Evolutionary conservation across 306 rosid genomes (phyloP).

Genomic region (Rosa multiflora): DNA sequence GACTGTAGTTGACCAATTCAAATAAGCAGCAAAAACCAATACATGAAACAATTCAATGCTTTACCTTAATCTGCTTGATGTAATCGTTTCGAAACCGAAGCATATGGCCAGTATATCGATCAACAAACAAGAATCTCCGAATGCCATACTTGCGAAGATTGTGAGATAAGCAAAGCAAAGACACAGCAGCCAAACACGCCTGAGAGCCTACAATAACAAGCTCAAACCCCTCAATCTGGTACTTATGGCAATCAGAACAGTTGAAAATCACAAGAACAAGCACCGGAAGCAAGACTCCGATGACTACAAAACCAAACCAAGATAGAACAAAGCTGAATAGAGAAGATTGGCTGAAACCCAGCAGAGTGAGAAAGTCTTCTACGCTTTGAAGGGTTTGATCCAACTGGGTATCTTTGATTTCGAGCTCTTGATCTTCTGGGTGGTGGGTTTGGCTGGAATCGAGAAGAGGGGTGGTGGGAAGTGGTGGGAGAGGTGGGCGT

Average conservation of each 20-base stretch:
- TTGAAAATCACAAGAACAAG: slow-evolving; percentile 37
- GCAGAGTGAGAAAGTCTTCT: slow-evolving; percentile 43
- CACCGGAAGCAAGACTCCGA: slow-evolving; percentile 54
- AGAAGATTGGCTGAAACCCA: slow-evolving; percentile 56
- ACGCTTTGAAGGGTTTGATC: slow-evolving; percentile 42
- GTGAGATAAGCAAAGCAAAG: slow-evolving; percentile 63
- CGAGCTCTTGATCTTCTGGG: slow-evolving; percentile 4
- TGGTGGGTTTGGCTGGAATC: slow-evolving; percentile 17
- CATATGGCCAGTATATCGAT: slow-evolving; percentile 48
- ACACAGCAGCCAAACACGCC: slow-evolving; percentile 70
- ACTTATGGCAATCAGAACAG: slow-evolving; percentile 43
- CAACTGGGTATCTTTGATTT: slow-evolving; percentile 33
- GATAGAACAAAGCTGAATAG: slow-evolving; percentile 24
- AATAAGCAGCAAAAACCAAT: background rate
- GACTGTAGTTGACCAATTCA: background rate
- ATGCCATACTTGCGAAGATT: slow-evolving; percentile 64
- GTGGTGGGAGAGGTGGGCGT: slow-evolving; percentile 14
- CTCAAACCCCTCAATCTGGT: slow-evolving; percentile 56
- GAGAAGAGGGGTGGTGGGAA: slow-evolving; percentile 39
- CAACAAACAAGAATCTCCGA: slow-evolving; percentile 69
- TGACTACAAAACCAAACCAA: slow-evolving; percentile 46
- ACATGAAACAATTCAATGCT: background rate
- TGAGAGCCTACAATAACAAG: slow-evolving; percentile 61
- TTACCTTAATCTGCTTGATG: slow-evolving; percentile 57
- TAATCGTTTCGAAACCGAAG: slow-evolving; percentile 52